phyloP scores from a whole-genome alignment of 1,284 basidiomycete species.

The Cryptococcus sp. region DNA sequence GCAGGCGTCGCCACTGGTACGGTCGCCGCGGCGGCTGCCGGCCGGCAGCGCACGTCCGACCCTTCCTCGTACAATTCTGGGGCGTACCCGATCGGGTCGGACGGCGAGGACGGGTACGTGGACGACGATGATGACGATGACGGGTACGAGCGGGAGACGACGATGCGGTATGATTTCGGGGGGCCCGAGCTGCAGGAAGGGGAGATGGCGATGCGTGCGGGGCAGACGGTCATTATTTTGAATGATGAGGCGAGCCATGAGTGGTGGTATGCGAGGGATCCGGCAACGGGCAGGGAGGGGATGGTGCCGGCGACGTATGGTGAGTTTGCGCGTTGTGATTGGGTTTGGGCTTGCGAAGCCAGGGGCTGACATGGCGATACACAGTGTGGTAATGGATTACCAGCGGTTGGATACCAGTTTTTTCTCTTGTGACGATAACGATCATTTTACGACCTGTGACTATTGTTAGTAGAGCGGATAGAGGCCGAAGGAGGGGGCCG shows the following conservation, averaged over 20 bases:
- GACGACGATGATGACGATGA: conserved; percentile 56
- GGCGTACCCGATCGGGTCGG: conserved; percentile 26
- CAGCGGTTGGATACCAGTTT: no score
- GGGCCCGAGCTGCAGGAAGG: conserved; percentile 41
- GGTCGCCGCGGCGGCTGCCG: conserved; percentile 37
- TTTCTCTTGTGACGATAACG: no score
- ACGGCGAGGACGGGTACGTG: conserved; percentile 53
- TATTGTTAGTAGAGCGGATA: not conserved
- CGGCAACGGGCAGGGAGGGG: conserved; percentile 71
- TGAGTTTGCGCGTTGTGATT: conserved; percentile 17
- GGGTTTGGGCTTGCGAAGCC: not conserved
- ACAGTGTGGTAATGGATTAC: conserved; percentile 5
- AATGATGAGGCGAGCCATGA: conserved; percentile 54
- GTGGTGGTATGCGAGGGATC: conserved; percentile 88
- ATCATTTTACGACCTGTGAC: no score
- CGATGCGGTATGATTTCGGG: conserved; percentile 46
- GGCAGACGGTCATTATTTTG: conserved; percentile 39
- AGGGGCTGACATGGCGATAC: not conserved
- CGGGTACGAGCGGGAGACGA: conserved; percentile 49
- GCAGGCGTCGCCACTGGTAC: conserved; percentile 41
- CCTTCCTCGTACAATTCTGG: conserved; percentile 35
- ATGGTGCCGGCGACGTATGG: conserved; percentile 80
- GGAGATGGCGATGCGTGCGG: conserved; percentile 44
- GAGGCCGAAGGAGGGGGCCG: not conserved
- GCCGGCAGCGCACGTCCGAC: conserved; percentile 10